phyloP scores from a whole-genome alignment of 768 basidiomycete species.

The Hypsizygus marmoreus region DNA sequence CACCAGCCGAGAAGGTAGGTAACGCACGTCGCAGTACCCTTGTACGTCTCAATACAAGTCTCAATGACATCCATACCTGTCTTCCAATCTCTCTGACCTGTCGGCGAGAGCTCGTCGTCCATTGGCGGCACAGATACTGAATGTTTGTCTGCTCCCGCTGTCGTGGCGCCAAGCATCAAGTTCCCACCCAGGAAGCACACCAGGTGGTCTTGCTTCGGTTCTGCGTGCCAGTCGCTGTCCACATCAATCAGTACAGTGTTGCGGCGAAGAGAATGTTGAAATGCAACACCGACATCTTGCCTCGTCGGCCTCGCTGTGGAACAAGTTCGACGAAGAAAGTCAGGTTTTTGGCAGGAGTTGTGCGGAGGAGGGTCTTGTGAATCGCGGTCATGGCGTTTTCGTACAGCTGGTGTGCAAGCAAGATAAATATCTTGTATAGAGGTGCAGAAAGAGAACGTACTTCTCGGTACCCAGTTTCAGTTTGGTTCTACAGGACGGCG shows the following conservation, averaged over 20 bases:
- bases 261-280: neutral
- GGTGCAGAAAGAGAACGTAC: conserved; percentile 34
- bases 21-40: conserved; percentile 73
- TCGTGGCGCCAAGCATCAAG: conserved; percentile 85
- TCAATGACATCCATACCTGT: conserved; percentile 81
- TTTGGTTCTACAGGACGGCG: conserved; percentile 52
- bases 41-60: conserved; percentile 85
- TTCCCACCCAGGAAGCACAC: conserved; percentile 95
- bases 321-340: conserved; percentile 83
- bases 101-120: conserved; percentile 54
- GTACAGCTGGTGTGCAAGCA: conserved; percentile 66
- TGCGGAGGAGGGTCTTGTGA: conserved; percentile 68
- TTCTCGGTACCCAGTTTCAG: conserved; percentile 77
- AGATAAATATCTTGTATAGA: neutral
- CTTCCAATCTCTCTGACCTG: conserved; percentile 78
- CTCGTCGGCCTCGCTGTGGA: conserved; percentile 47
- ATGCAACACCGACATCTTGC: conserved; percentile 32
- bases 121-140: conserved; percentile 69
- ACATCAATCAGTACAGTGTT: neutral
- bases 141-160: conserved; percentile 49
- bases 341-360: conserved; percentile 57
- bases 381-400: conserved; percentile 81
- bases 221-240: conserved; percentile 64
- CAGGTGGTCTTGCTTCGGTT: conserved; percentile 93
- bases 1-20: neutral